Base-by-base conservation (phyloP, 441 rosid species). In the Aquilaria agallochum region DNA sequence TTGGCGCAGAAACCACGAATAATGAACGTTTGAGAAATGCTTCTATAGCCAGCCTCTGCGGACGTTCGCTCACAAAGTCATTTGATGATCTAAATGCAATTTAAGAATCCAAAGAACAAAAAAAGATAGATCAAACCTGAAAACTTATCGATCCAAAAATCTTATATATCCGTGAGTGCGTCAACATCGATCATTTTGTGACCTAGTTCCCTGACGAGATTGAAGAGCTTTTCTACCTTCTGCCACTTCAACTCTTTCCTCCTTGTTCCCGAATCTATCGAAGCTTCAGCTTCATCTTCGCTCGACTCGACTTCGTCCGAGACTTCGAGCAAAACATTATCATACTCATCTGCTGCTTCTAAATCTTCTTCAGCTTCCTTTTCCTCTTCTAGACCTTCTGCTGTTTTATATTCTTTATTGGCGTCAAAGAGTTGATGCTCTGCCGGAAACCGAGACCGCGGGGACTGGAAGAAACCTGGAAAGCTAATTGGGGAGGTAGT, bases 1-100 rank as follows among this genome's bases (percentile, higher is more conserved):
- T 94, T 0, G 99, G 99, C 51, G 97, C 97, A 70, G 99, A 94
- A 59, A 94, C 96, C 78, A 94, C 96, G 14, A 89, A 93, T 20
- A 96, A 94, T 0, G 90, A 87, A 33, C 95, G 94, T 67, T 90
- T 82, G 53, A 94, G 74, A 64, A 89, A 84, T 15, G 94, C 95
- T 67, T 89, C 87, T 15, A 15, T 15, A 15, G 15, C 15, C 15
- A 15, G 15, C 15, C 15, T 15, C 15, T 15, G 15, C 15, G 15
- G 15, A 15, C 15, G 15, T 15, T 15, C 15, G 15, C 15, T 15
- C 15, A 15, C 15, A 15, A 15, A 15, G 15, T 15, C 15, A 15
- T 15, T 15, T 15, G 15, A 15, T 15, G 15, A 15, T 15, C 15
- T 15, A 15, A 15, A 15, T 15, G 15, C 15, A 15, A 15, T 15